phyloP scores from a whole-genome alignment of 2,329 filamentous ascomycete genomes.

The Exserohilum turcica region DNA sequence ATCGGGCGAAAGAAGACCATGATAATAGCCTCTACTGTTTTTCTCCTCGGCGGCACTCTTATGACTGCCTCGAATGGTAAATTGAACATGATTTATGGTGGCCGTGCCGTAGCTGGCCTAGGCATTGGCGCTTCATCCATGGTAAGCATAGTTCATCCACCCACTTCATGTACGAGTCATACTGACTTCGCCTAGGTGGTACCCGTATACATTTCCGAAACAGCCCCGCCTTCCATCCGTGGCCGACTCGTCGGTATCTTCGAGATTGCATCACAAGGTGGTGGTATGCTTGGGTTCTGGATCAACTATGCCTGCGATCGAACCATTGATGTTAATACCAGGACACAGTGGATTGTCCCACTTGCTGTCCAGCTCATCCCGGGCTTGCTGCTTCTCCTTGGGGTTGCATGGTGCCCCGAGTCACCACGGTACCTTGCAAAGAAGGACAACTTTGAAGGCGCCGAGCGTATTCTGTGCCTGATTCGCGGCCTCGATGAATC shows the following conservation, averaged over 20 bases:
- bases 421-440: constrained; percentile 40
- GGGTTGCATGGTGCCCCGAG: constrained; percentile 47
- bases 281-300: constrained; percentile 57
- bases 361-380: constrained; percentile 56
- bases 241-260: constrained; percentile 70
- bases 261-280: constrained; percentile 68
- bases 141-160: constrained; percentile 12
- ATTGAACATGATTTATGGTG: constrained; percentile 45
- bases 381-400: constrained; percentile 43
- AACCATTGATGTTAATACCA: constrained; percentile 51
- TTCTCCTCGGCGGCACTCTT: constrained; percentile 49
- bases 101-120: constrained; percentile 47
- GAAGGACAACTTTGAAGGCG: constrained; percentile 46
- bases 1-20: constrained; percentile 57
- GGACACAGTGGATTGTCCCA: constrained; percentile 67
- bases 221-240: constrained; percentile 65
- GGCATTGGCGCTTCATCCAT: constrained; percentile 48
- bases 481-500: constrained; percentile 54
- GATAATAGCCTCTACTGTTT: constrained; percentile 53
- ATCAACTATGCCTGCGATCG: constrained; percentile 50
- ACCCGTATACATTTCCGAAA: constrained; percentile 49
- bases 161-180: background rate
- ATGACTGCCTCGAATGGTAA: constrained; percentile 47
- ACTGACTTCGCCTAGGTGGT: constrained; percentile 18
- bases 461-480: constrained; percentile 49